Conservation (phyloP, 495 filamentous ascomycete species). For the Symbiotaphrina buchneri region DNA sequence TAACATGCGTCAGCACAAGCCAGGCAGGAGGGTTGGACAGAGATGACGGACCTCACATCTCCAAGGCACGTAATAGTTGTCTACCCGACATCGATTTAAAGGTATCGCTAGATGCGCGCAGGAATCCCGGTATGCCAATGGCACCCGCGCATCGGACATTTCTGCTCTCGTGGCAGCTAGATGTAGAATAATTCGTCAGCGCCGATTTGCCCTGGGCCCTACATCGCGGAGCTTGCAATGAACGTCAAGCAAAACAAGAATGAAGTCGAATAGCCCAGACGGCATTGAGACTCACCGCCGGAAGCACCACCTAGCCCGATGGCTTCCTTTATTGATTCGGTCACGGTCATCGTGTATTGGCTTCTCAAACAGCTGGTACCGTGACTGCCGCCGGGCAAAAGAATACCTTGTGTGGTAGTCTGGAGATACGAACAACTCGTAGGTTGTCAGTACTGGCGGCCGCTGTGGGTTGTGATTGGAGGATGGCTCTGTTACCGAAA, state of each 20-base stretch:
- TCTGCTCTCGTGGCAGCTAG: constrained; percentile 74
- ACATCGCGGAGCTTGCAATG: no score
- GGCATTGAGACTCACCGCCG: neutral
- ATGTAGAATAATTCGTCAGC: no score
- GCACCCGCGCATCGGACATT: constrained; percentile 80
- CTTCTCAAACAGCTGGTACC: neutral
- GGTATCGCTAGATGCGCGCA: constrained; percentile 89
- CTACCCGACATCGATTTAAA: constrained; percentile 78
- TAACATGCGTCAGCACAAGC: constrained; percentile 14
- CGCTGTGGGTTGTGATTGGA: no score
- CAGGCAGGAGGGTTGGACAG: neutral
- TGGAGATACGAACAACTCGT: no score
- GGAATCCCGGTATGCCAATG: constrained; percentile 77
- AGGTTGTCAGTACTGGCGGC: no score
- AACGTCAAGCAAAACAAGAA: constrained; percentile 2
- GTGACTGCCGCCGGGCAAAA: neutral
- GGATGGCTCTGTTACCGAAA: no score
- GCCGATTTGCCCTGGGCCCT: no score
- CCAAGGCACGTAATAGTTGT: constrained; percentile 90
- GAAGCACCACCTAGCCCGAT: constrained; percentile 10
- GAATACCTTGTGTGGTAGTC: no score
- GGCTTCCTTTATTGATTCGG: constrained; percentile 16
- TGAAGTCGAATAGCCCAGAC: neutral
- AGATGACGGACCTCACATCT: constrained; percentile 65
- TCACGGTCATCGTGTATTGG: constrained; percentile 12